Percentiles rank a stretch among this genome's conserved stretches.
Conservation (phyloP, 176 grass and related monocot species). For the Secale cereale region DNA sequence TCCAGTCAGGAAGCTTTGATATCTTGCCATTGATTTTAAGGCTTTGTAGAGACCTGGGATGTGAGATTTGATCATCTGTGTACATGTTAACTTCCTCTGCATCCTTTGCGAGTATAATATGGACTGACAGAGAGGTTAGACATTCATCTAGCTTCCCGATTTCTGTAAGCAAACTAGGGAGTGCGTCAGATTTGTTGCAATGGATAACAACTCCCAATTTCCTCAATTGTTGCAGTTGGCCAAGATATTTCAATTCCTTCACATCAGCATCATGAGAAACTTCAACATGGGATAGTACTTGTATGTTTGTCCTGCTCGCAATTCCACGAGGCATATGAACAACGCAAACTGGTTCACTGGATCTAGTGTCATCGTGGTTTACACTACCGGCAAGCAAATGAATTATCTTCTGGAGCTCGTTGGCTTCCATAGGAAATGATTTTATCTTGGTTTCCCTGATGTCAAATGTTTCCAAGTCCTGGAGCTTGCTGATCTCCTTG, state of each 20-base stretch:
- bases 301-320: not conserved
- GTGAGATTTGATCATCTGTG: no score
- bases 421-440: not conserved
- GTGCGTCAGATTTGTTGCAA: no score
- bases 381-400: not conserved
- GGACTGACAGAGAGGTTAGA: no score
- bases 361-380: not conserved
- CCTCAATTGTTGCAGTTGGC: not conserved
- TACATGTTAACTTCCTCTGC: no score
- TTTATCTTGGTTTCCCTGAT: slow-evolving; percentile 27
- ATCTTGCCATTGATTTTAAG: no score
- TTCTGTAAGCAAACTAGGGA: no score
- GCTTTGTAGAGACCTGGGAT: no score
- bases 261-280: not conserved
- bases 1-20: no score
- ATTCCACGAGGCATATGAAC: not conserved
- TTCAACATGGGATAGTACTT: not conserved
- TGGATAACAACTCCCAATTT: not conserved
- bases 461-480: slow-evolving; percentile 24
- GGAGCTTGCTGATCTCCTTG: slow-evolving; percentile 20
- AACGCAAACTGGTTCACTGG: no score
- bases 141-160: no score
- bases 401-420: not conserved
- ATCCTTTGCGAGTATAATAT: no score
- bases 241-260: not conserved